A percentile compares a stretch with the other conserved stretches of the same genome.
Evolutionary conservation across 805 yeast species (phyloP).

Genomic region (Cyberlindnera xishuangbannaensis): DNA sequence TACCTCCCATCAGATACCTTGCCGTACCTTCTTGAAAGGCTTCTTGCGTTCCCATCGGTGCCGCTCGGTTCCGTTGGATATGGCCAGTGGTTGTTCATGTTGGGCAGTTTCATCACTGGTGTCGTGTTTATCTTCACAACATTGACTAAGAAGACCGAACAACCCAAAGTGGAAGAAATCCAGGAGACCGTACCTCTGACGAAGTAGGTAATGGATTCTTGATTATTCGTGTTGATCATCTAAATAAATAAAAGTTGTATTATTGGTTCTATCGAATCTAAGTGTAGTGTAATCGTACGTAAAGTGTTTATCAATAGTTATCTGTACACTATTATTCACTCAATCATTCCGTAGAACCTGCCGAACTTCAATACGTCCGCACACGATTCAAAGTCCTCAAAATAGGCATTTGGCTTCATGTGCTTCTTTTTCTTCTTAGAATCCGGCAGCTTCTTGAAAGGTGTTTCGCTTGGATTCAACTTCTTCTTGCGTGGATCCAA

Average conservation of each 20-base stretch:
- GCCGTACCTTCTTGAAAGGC: slow-evolving; percentile 7
- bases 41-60: slow-evolving; percentile 41
- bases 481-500: slow-evolving; percentile 31
- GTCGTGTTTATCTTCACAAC: slow-evolving; percentile 19
- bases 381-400: slow-evolving; percentile 23
- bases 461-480: slow-evolving; percentile 15
- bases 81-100: slow-evolving; percentile 47
- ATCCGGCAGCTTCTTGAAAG: slow-evolving; percentile 10
- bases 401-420: slow-evolving; percentile 14
- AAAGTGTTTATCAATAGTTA: not conserved
- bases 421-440: slow-evolving; percentile 7
- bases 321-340: not conserved
- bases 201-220: too few relatives aligned
- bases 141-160: slow-evolving; percentile 4
- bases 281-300: too few relatives aligned
- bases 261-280: too few relatives aligned
- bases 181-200: too few relatives aligned
- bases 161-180: slow-evolving; percentile 3
- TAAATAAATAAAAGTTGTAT: too few relatives aligned
- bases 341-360: slow-evolving; percentile 5
- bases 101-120: slow-evolving; percentile 21
- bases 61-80: slow-evolving; percentile 57
- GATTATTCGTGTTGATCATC: too few relatives aligned
- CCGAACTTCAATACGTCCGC: slow-evolving; percentile 19
- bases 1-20: slow-evolving; percentile 9